These are phyloP conservation scores for Trametes sp. DNA, from an alignment of 1,284 basidiomycete species.

Conservation along the genomic window DNA sequence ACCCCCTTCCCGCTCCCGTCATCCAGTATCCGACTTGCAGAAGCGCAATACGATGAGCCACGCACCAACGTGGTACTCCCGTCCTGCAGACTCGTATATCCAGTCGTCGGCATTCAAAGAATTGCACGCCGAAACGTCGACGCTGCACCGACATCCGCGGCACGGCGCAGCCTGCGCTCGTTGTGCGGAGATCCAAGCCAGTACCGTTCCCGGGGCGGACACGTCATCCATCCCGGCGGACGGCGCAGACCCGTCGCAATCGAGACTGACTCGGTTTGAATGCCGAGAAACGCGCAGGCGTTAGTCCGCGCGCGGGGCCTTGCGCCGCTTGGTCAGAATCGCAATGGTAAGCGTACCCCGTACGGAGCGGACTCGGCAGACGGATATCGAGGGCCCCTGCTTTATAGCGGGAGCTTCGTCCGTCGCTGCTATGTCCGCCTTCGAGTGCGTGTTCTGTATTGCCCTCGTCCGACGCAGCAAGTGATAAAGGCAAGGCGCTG, in stretches of 20 bases:
- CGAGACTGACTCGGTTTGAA: slow-evolving; percentile 13
- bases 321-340: slow-evolving; percentile 21
- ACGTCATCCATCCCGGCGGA: slow-evolving; percentile 16
- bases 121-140: neutral
- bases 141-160: slow-evolving; percentile 6
- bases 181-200: too few relatives aligned
- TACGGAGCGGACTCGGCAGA: slow-evolving; percentile 14
- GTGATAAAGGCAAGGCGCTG: slow-evolving; percentile 14
- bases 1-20: neutral
- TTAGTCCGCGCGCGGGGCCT: neutral
- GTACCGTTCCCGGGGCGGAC: slow-evolving; percentile 8
- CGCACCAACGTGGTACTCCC: neutral
- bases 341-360: slow-evolving; percentile 15
- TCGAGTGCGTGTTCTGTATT: slow-evolving; percentile 9
- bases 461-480: slow-evolving; percentile 17
- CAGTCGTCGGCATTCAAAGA: neutral
- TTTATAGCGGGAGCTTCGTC: slow-evolving; percentile 13
- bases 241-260: slow-evolving; percentile 11
- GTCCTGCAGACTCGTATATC: neutral
- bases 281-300: slow-evolving; percentile 24
- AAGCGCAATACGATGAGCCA: neutral
- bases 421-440: slow-evolving; percentile 15
- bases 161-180: neutral
- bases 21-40: slow-evolving; percentile 3
- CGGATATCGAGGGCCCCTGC: slow-evolving; percentile 7